These are phyloP conservation scores for Penicillium sp. DNA, from an alignment of 2,329 filamentous ascomycete species.

Conservation along the genomic window DNA sequence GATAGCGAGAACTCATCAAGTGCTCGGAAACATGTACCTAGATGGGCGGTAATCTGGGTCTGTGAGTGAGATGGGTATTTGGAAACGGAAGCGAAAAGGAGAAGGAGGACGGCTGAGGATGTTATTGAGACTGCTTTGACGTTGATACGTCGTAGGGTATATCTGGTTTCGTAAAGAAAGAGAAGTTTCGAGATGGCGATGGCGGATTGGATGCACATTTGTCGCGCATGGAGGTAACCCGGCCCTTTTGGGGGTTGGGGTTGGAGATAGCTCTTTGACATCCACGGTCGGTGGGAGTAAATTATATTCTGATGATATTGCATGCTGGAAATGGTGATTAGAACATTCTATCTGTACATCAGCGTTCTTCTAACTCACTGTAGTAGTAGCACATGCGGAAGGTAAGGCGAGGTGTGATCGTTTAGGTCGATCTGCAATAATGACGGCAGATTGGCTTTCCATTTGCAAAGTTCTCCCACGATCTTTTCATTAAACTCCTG, in stretches of 20 bases:
- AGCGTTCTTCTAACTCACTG: slow-evolving; percentile 23
- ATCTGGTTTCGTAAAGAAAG: slow-evolving; percentile 14
- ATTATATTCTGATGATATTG: slow-evolving; percentile 43
- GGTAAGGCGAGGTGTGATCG: slow-evolving; percentile 25
- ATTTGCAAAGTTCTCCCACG: slow-evolving; percentile 24
- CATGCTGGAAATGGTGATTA: slow-evolving; percentile 22
- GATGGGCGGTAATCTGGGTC: slow-evolving; percentile 9
- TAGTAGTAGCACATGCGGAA: slow-evolving; percentile 34
- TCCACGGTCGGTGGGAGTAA: slow-evolving; percentile 41
- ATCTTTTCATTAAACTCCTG: slow-evolving; percentile 28
- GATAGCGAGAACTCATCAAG: slow-evolving; percentile 21
- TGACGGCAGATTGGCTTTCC: slow-evolving; percentile 32
- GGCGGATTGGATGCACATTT: slow-evolving; percentile 24
- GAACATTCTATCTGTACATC: not conserved
- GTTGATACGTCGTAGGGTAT: slow-evolving; percentile 20
- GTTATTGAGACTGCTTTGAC: slow-evolving; percentile 23
- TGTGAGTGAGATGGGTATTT: slow-evolving; percentile 6
- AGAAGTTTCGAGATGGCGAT: slow-evolving; percentile 22
- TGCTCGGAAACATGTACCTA: slow-evolving; percentile 19
- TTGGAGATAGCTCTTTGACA: slow-evolving; percentile 36
- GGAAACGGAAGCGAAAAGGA: slow-evolving; percentile 19
- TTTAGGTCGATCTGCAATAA: slow-evolving; percentile 28
- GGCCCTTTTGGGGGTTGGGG: slow-evolving; percentile 31
- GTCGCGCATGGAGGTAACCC: slow-evolving; percentile 14
- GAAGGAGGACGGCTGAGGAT: slow-evolving; percentile 20